phyloP scores from a whole-genome alignment of 2,329 filamentous ascomycete genomes.

The Alternaria arborescens region DNA sequence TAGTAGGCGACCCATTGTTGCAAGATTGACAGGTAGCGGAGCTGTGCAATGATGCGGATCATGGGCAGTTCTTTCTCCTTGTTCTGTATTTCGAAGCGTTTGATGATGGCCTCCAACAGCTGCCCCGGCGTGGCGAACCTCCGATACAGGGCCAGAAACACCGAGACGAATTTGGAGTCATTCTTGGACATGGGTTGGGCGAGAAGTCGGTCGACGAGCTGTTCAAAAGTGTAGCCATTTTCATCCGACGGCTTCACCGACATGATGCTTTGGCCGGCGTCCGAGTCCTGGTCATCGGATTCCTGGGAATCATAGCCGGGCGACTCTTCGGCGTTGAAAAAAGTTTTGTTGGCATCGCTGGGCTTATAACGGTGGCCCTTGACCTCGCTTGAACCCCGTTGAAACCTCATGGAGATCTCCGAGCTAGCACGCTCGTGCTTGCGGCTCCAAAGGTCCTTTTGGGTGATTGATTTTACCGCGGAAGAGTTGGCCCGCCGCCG shows the following conservation, averaged over 20 bases:
- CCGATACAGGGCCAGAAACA: conserved; percentile 92
- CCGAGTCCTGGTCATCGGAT: conserved; percentile 72
- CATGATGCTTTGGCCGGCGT: conserved; percentile 59
- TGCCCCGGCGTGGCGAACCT: conserved; percentile 87
- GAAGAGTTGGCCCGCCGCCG: conserved; percentile 57
- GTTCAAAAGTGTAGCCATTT: conserved; percentile 62
- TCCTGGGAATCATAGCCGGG: conserved; percentile 71
- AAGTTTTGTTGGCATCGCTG: conserved; percentile 62
- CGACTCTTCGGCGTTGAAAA: conserved; percentile 75
- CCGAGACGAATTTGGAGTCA: conserved; percentile 87
- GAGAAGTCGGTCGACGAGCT: conserved; percentile 82
- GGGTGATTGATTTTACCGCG: conserved; percentile 52
- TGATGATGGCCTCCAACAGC: conserved; percentile 79
- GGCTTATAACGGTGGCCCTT: conserved; percentile 49
- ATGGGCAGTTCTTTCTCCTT: conserved; percentile 74
- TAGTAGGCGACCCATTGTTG: conserved; percentile 91
- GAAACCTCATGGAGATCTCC: conserved; percentile 53
- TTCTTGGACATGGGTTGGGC: conserved; percentile 81
- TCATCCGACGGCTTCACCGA: conserved; percentile 63
- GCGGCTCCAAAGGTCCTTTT: conserved; percentile 48
- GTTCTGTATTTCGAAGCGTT: conserved; percentile 75
- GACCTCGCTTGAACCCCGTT: conserved; percentile 38
- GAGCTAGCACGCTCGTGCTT: conserved; percentile 59
- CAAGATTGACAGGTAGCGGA: conserved; percentile 83
- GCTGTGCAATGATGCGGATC: conserved; percentile 79